Evolutionary conservation across 2,329 filamentous ascomycete genomes (phyloP).

Genomic region (Trichoderma semiorbis): DNA sequence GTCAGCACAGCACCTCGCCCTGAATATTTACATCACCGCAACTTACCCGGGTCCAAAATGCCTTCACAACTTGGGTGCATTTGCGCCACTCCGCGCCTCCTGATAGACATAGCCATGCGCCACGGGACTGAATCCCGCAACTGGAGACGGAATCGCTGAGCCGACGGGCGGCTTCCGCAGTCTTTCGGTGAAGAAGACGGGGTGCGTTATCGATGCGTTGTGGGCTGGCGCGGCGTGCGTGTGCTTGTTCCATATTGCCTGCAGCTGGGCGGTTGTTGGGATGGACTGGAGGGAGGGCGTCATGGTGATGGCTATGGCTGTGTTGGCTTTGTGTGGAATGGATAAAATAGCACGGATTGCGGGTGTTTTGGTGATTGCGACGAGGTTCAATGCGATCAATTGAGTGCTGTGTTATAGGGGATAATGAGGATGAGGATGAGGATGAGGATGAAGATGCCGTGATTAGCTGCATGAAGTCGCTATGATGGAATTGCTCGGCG

Average conservation of each 20-base stretch:
- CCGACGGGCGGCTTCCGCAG: constrained; percentile 53
- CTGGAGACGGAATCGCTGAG: constrained; percentile 20
- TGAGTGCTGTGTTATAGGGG: not conserved
- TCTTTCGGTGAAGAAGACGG: constrained; percentile 70
- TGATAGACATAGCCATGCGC: constrained; percentile 61
- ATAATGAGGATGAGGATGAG: not conserved
- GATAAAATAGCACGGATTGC: fast-evolving
- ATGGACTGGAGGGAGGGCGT: not conserved
- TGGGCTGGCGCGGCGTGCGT: constrained; percentile 32
- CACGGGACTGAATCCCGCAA: constrained; percentile 43
- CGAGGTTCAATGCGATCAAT: not conserved
- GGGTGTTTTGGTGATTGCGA: too few relatives aligned
- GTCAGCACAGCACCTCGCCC: not conserved
- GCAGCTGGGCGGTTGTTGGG: constrained; percentile 20
- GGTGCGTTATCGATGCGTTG: constrained; percentile 62
- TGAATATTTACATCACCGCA: not conserved
- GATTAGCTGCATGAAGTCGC: constrained; percentile 8
- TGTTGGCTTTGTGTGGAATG: not conserved
- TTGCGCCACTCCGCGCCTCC: constrained; percentile 35
- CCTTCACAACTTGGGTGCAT: constrained; percentile 38
- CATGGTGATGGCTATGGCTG: not conserved
- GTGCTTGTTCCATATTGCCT: constrained; percentile 28
- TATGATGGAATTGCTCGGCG: constrained; percentile 6
- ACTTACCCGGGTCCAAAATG: not conserved
- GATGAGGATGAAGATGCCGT: not conserved